A percentile compares a stretch with the other conserved stretches of the same genome.
Conservation (phyloP, 768 basidiomycete genomes). For the Rhodotorula toruloides region DNA sequence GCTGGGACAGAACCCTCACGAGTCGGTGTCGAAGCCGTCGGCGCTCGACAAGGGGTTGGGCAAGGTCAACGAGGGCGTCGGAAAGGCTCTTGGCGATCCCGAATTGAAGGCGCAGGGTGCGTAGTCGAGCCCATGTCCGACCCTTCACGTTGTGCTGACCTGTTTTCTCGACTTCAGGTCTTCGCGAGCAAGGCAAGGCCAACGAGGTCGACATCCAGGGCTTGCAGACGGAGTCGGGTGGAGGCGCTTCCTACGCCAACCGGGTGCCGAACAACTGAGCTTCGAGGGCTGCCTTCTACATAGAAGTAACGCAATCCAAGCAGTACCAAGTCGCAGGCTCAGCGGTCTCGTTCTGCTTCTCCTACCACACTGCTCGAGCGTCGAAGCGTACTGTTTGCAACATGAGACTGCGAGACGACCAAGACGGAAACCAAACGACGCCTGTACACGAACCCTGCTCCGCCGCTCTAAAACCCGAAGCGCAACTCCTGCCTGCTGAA, state of each 20-base stretch:
- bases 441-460: background rate
- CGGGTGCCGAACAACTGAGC: background rate
- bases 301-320: too few species aligned
- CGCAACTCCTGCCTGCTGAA: constrained; percentile 58
- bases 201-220: background rate
- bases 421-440: too few species aligned
- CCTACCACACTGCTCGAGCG: too few species aligned
- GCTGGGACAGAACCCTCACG: background rate
- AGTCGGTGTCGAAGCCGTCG: background rate
- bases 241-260: background rate
- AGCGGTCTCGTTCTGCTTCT: background rate
- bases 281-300: too few species aligned
- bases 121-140: background rate
- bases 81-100: constrained; percentile 4
- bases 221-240: background rate
- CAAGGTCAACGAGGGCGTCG: background rate
- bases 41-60: background rate
- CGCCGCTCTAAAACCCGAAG: constrained; percentile 32
- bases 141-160: background rate
- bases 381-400: too few species aligned
- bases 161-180: too few species aligned
- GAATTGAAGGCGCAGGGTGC: constrained; percentile 1
- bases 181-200: background rate
- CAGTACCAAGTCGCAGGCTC: background rate
- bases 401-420: too few species aligned